Evolutionary conservation across 2,329 filamentous ascomycete species (phyloP).

Genomic region (Paraconiothyrium brasiliense): DNA sequence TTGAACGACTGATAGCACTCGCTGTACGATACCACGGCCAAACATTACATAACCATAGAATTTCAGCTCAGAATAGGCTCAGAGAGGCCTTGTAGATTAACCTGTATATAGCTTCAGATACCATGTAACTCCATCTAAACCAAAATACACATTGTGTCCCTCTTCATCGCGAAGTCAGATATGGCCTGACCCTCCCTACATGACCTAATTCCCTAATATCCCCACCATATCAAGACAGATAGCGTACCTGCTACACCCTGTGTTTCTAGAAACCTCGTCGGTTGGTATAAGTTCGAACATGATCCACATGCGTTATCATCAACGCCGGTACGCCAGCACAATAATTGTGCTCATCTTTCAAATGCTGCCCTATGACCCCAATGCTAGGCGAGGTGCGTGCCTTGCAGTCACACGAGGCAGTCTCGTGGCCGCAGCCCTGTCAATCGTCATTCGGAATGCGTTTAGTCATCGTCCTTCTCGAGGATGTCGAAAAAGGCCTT

Average conservation of each 20-base stretch:
- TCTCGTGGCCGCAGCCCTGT: constrained; percentile 1
- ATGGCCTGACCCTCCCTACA: neutral
- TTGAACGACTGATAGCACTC: neutral
- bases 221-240: constrained; percentile 7
- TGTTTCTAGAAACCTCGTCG: neutral
- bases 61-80: neutral
- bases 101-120: constrained; percentile 14
- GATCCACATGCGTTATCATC: constrained; percentile 8
- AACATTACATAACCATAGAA: neutral
- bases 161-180: neutral
- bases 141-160: neutral
- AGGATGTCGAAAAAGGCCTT: constrained; percentile 57
- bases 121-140: constrained; percentile 15
- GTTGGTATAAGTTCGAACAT: constrained; percentile 3
- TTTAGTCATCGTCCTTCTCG: constrained; percentile 30
- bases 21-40: constrained; percentile 8
- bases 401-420: constrained; percentile 11
- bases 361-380: neutral
- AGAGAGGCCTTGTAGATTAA: constrained; percentile 10
- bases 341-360: neutral
- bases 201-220: neutral
- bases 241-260: neutral
- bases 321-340: constrained; percentile 14
- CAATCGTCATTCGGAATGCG: constrained; percentile 2
- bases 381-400: constrained; percentile 2